phyloP scores from a whole-genome alignment of 352 stramenopile species.

The Peronospora belbahrii region DNA sequence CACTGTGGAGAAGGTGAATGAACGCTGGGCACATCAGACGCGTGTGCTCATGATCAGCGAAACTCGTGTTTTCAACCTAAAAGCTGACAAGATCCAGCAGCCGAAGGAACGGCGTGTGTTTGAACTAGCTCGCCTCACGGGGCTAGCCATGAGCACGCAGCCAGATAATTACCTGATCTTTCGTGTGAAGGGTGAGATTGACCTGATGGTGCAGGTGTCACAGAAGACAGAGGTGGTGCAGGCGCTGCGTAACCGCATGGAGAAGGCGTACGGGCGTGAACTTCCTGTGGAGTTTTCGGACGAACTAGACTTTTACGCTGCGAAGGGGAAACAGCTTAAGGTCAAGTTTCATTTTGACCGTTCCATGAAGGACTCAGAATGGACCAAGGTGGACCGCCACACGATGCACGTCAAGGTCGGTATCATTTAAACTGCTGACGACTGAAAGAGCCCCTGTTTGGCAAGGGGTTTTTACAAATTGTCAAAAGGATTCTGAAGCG shows the following conservation, averaged over 20 bases:
- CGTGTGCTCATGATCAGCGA: conserved; percentile 72
- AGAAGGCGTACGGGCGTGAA: conserved; percentile 49
- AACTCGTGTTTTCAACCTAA: conserved; percentile 76
- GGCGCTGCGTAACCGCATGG: conserved; percentile 54
- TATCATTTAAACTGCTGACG: conserved; percentile 35
- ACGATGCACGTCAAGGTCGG: conserved; percentile 70
- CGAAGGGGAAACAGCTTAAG: conserved; percentile 57
- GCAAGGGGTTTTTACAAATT: neutral
- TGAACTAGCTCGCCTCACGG: conserved; percentile 46
- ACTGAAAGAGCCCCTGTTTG: neutral
- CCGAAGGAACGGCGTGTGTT: conserved; percentile 74
- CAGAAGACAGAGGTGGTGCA: conserved; percentile 82
- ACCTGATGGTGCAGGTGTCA: conserved; percentile 56
- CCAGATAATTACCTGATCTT: conserved; percentile 78
- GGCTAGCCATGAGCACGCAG: conserved; percentile 65
- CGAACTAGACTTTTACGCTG: conserved; percentile 55
- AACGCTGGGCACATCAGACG: conserved; percentile 72
- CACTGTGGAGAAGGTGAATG: conserved; percentile 75
- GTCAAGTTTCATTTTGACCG: conserved; percentile 70
- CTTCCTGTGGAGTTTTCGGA: conserved; percentile 61
- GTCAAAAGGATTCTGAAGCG: neutral
- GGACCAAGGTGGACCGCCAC: conserved; percentile 59
- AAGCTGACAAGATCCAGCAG: conserved; percentile 77
- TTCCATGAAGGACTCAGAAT: conserved; percentile 47
- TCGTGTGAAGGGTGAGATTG: conserved; percentile 65